Evolutionary conservation across 192 early-diverging fungal genomes (phyloP).

Genomic region (Mycoemilia scoparia): DNA sequence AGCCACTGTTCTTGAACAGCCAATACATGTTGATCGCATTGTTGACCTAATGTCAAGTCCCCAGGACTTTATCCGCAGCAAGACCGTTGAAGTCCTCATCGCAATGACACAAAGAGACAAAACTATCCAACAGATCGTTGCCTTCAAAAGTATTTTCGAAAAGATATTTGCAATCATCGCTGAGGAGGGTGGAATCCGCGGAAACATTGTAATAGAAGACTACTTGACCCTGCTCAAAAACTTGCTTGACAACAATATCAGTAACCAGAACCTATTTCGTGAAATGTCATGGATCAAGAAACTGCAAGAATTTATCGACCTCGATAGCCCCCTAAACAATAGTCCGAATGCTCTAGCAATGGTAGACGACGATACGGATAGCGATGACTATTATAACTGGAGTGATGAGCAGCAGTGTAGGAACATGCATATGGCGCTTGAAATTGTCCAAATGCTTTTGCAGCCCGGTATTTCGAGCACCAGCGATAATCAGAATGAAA

Average conservation of each 20-base stretch:
- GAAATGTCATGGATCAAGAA: conserved; percentile 87
- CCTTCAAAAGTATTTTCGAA: conserved; percentile 97
- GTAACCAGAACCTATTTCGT: conserved; percentile 97
- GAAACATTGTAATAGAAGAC: conserved; percentile 88
- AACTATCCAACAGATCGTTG: conserved; percentile 97
- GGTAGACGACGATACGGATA: conserved; percentile 22
- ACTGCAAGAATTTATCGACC: conserved; percentile 59
- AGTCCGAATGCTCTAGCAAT: conserved; percentile 15
- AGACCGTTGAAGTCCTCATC: conserved; percentile 81
- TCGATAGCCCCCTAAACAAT: no score
- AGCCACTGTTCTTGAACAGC: conserved; percentile 68
- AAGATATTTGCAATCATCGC: conserved; percentile 68
- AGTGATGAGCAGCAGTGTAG: conserved; percentile 71
- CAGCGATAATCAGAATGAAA: conserved; percentile 70
- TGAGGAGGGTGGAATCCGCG: conserved; percentile 80
- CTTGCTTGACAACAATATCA: conserved; percentile 85
- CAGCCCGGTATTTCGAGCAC: conserved; percentile 80
- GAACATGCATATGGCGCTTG: conserved; percentile 76
- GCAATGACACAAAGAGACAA: conserved; percentile 79
- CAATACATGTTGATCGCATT: conserved; percentile 66
- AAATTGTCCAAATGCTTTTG: conserved; percentile 75
- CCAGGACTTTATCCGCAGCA: conserved; percentile 92
- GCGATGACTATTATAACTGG: conserved; percentile 27
- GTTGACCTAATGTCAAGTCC: conserved; percentile 88
- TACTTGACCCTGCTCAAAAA: conserved; percentile 85